Evolutionary conservation across 768 basidiomycete species (phyloP).

Genomic region (Macrolepiota dolichaula): DNA sequence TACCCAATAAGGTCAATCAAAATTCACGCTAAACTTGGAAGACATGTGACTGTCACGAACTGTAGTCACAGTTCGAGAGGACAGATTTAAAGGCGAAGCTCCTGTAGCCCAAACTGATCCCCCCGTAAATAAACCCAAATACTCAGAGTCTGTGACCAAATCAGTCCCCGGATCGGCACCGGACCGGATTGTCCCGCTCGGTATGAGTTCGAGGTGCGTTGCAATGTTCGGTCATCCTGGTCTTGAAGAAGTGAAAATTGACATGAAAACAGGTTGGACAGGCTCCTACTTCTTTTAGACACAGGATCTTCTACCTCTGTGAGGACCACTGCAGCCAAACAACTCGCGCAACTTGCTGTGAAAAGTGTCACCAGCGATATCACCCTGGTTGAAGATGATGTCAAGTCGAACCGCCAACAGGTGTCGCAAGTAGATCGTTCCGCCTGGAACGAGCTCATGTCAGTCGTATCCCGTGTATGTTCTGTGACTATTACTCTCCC

Average conservation of each 20-base stretch:
- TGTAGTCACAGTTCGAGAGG: conserved; percentile 37
- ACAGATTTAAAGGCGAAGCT: conserved; percentile 63
- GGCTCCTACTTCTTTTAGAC: conserved; percentile 92
- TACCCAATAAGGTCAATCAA: conserved; percentile 15
- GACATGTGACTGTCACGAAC: conserved; percentile 35
- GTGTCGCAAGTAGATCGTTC: conserved; percentile 58
- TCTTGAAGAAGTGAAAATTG: neutral
- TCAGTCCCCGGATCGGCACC: conserved; percentile 30
- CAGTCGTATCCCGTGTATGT: conserved; percentile 83
- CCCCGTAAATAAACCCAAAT: conserved; percentile 50
- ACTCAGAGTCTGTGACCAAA: conserved; percentile 25
- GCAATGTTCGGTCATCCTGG: conserved; percentile 10
- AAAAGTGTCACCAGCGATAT: conserved; percentile 84
- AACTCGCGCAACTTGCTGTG: conserved; percentile 87
- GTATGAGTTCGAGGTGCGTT: conserved; percentile 74
- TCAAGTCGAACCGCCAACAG: conserved; percentile 62
- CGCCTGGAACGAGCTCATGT: conserved; percentile 89
- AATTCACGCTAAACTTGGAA: conserved; percentile 20
- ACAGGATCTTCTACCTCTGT: conserved; percentile 90
- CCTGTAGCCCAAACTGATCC: conserved; percentile 47
- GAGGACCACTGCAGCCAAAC: conserved; percentile 93
- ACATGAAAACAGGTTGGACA: conserved; percentile 75
- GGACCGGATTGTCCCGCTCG: conserved; percentile 53
- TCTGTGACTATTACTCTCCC: conserved; percentile 8
- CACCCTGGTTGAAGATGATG: conserved; percentile 68